Evolutionary conservation across 2,329 filamentous ascomycete species (phyloP).

Genomic region (Alternaria metachromatica): DNA sequence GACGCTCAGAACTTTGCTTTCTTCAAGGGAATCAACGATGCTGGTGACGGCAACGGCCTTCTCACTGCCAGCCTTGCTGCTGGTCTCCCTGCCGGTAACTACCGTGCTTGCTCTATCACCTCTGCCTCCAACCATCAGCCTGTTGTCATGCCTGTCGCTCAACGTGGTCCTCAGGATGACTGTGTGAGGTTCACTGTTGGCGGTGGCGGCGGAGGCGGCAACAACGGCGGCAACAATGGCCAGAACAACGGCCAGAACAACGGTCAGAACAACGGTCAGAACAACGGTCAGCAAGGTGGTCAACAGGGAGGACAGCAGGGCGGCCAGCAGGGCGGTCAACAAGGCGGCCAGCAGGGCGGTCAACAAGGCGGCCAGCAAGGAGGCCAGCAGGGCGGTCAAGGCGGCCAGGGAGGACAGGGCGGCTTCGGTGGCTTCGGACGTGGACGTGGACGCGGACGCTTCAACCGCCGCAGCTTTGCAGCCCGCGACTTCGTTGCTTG

Average conservation of each 20-base stretch:
- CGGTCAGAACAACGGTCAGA: conserved; percentile 3
- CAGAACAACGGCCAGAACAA: conserved; percentile 3
- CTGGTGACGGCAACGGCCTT: conserved; percentile 56
- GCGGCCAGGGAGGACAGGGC: conserved; percentile 13
- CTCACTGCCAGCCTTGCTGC: conserved; percentile 54
- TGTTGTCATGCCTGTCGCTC: conserved; percentile 64
- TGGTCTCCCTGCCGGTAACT: conserved; percentile 57
- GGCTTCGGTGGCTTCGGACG: conserved; percentile 21
- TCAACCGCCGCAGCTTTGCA: conserved; percentile 34
- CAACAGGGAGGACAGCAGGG: neutral
- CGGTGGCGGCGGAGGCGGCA: conserved; percentile 10
- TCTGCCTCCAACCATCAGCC: conserved; percentile 62
- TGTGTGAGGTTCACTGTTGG: conserved; percentile 58
- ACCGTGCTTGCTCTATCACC: conserved; percentile 62
- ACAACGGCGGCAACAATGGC: conserved; percentile 11
- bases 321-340: conserved; percentile 1
- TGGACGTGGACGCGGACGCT: conserved; percentile 18
- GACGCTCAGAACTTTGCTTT: conserved; percentile 58
- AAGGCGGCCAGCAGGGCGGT: neutral
- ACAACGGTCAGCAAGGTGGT: neutral
- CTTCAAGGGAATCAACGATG: conserved; percentile 66
- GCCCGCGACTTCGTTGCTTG: conserved; percentile 44
- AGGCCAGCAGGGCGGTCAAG: conserved; percentile 8
- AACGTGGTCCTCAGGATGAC: conserved; percentile 62
- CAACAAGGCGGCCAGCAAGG: conserved; percentile 2